These are phyloP conservation scores for Fraxinus dipetala DNA, from an alignment of 305 asterid genomes.

Conservation along the genomic window DNA sequence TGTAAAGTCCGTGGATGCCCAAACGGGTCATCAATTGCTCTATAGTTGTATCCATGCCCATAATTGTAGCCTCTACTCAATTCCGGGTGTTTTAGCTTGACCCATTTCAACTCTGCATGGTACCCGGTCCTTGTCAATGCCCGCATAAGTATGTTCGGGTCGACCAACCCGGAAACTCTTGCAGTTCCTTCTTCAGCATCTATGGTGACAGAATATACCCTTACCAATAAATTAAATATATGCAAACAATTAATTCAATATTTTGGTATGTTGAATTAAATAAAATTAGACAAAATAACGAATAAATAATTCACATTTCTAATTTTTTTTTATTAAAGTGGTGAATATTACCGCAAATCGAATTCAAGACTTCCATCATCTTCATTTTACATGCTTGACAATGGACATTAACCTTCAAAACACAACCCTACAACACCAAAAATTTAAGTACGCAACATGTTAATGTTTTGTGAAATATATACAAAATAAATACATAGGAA, in stretches of 20 bases:
- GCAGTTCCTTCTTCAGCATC: slow-evolving; percentile 39
- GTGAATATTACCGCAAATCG: background rate
- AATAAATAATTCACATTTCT: background rate
- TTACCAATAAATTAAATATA: slow-evolving; percentile 14
- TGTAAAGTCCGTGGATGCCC: background rate
- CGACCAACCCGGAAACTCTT: slow-evolving; percentile 39
- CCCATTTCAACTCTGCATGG: background rate
- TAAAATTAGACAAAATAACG: background rate
- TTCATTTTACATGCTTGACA: background rate
- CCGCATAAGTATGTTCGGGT: slow-evolving; percentile 43
- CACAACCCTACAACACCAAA: background rate
- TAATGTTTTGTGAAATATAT: too few species aligned
- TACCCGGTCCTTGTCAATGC: background rate
- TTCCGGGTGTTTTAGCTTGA: background rate
- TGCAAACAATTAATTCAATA: too few species aligned
- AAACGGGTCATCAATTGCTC: background rate
- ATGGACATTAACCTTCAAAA: background rate
- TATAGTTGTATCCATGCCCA: background rate
- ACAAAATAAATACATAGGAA: background rate
- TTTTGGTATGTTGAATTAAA: background rate
- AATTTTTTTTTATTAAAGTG: background rate
- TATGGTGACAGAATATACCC: slow-evolving; percentile 42
- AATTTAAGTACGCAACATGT: too few species aligned
- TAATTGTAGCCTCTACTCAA: slow-evolving; percentile 20
- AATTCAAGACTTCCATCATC: background rate